Percentiles rank a stretch among this genome's conserved stretches.
Conservation (phyloP, 345 rosid genomes). For the Arabis hirsuta region DNA sequence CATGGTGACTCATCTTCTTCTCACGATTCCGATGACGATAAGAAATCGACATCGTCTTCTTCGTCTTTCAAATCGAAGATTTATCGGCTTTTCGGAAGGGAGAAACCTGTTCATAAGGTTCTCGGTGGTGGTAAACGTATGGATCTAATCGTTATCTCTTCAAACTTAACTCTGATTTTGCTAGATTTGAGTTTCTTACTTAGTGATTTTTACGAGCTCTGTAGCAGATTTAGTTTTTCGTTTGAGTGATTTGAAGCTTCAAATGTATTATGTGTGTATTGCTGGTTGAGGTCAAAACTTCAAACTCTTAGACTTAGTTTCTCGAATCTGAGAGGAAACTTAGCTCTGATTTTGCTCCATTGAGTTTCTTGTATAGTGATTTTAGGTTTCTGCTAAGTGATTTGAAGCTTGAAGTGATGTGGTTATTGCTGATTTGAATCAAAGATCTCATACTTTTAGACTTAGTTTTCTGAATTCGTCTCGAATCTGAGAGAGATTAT, state of each 20-base stretch:
- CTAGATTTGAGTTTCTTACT: no score
- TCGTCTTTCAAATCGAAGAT: constrained; percentile 55
- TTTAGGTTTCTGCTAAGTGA: background rate
- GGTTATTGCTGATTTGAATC: background rate
- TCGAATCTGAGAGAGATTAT: background rate
- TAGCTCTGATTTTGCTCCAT: constrained; percentile 1
- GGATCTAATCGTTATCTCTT: constrained; percentile 26
- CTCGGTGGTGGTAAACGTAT: constrained; percentile 82
- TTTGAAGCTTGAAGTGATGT: background rate
- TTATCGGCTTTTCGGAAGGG: constrained; percentile 73
- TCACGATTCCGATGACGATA: constrained; percentile 56
- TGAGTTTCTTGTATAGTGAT: background rate
- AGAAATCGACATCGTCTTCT: constrained; percentile 45
- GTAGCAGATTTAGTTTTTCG: no score
- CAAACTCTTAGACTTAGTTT: no score
- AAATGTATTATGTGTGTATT: no score
- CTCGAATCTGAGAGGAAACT: background rate
- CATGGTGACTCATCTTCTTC: constrained; percentile 55
- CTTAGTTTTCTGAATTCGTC: background rate
- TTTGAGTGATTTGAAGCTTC: no score
- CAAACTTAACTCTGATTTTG: no score
- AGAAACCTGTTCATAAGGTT: constrained; percentile 66
- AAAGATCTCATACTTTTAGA: background rate
- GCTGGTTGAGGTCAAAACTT: no score
- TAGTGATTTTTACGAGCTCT: no score